Evolutionary conservation across 345 rosid genomes (phyloP).

Genomic region (Pistacia atlantica): DNA sequence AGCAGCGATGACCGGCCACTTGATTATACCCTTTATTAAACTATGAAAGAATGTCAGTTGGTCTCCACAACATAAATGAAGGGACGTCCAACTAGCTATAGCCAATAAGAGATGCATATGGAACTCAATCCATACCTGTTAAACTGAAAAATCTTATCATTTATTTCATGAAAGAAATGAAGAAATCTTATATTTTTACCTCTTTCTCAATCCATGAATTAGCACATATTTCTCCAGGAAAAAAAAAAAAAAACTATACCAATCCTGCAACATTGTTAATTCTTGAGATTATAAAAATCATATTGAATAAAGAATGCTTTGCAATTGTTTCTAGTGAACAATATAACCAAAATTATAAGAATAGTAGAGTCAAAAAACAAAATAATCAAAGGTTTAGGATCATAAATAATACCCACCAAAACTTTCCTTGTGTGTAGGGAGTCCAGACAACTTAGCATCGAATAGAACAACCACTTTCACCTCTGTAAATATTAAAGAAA

Average conservation of each 20-base stretch:
- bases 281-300: conserved; percentile 12
- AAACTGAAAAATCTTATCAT: background rate
- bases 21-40: background rate
- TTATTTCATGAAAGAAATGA: background rate
- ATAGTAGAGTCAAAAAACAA: background rate
- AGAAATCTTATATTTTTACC: conserved; percentile 36
- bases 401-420: conserved; percentile 58
- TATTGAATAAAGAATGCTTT: no score
- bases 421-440: conserved; percentile 81
- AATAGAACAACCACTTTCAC: conserved; percentile 93
- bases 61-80: background rate
- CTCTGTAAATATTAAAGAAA: conserved; percentile 51
- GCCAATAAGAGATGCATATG: background rate
- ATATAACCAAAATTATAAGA: no score
- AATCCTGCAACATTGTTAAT: conserved; percentile 53
- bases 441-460: conserved; percentile 96
- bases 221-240: conserved; percentile 85
- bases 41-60: background rate
- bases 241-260: conserved; percentile 66
- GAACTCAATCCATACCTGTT: background rate
- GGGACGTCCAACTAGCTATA: background rate
- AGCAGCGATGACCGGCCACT: background rate
- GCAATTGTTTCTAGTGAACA: background rate
- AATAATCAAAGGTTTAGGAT: conserved; percentile 7
- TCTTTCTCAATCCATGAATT: conserved; percentile 96